Evolutionary conservation across 139 green algal genomes (phyloP), one percentile per base, ranked within the genome.

Genomic region (Penium margaritaceum): DNA sequence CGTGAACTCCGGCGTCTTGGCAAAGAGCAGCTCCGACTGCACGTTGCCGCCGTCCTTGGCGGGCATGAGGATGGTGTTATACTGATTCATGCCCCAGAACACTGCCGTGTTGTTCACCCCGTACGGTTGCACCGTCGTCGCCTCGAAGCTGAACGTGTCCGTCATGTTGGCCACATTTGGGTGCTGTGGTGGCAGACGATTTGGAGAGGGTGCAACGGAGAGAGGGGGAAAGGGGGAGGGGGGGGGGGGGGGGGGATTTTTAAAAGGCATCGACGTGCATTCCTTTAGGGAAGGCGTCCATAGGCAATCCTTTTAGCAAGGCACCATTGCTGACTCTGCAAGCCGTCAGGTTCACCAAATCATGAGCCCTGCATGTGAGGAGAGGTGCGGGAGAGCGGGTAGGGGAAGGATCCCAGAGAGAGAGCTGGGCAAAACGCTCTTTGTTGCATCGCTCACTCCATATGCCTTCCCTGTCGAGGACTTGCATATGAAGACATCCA

Each of bases 21-120:
- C 51, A 67, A 76, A 76, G 19, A 76, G 51, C 27, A 76, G 24
- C 55, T 76, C 68, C 62, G 68, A 76, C 33, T 76, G 68, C 29
- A 76, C 68, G 60, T 76, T 76, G 47, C 68, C 68, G 37, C 21
- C 46, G 27, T 34, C 29, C 17, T 51, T 51, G 19, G 68, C 68
- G 24, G 68, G 68, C 57, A 54, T 36, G 36, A 76, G 60, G n/a
- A 76, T 30, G 1, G 36, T 27, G 30, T 76, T 76, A 51, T 76
- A 76, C 27, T 60, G 27, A 51, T 70, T 70, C 51, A 53, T 60
- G 37, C 68, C 68, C 57, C 57, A 76, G 54, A 76, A 68, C n/a
- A 76, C 32, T 14, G 51, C 68, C 29, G 68, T 69, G 51, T 76
- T 76, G 53, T 67, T 76, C 14, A 76, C 41, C 2, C 33, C 51